Conservation (phyloP, 2,329 filamentous ascomycete genomes). For the Sarocladium kiliense region DNA sequence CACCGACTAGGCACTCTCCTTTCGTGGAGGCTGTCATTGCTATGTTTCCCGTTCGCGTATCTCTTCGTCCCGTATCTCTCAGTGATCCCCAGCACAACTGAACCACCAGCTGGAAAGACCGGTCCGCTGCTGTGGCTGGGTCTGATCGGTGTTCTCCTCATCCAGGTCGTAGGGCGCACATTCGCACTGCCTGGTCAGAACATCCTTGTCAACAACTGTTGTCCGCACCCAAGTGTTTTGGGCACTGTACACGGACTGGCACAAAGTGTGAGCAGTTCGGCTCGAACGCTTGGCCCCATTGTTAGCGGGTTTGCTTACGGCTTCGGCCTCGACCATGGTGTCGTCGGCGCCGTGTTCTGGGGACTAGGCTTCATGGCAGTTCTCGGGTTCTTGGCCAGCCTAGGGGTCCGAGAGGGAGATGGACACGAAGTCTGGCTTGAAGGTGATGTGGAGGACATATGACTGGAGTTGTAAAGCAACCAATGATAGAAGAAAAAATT, state of each 20-base stretch:
- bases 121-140: conserved; percentile 59
- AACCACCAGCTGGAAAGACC: conserved; percentile 45
- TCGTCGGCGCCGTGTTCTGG: conserved; percentile 58
- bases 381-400: conserved; percentile 43
- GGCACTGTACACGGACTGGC: conserved; percentile 45
- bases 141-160: conserved; percentile 55
- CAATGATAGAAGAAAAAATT: background rate
- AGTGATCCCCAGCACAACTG: conserved; percentile 52
- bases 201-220: conserved; percentile 43
- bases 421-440: conserved; percentile 62
- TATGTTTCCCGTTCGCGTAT: conserved; percentile 68
- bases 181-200: conserved; percentile 48
- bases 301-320: conserved; percentile 58
- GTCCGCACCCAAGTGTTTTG: conserved; percentile 41
- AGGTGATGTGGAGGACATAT: conserved; percentile 36
- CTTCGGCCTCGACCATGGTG: conserved; percentile 47
- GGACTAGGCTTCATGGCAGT: conserved; percentile 44
- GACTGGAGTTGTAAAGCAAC: background rate
- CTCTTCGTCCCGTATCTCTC: conserved; percentile 65
- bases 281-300: conserved; percentile 55
- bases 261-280: conserved; percentile 54
- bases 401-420: conserved; percentile 54
- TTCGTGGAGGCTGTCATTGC: conserved; percentile 63
- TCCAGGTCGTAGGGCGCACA: conserved; percentile 63
- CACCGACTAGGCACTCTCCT: conserved; percentile 60